These are phyloP conservation scores for Malassezia psittaci DNA, from an alignment of 1,284 basidiomycete species.

Conservation along the genomic window DNA sequence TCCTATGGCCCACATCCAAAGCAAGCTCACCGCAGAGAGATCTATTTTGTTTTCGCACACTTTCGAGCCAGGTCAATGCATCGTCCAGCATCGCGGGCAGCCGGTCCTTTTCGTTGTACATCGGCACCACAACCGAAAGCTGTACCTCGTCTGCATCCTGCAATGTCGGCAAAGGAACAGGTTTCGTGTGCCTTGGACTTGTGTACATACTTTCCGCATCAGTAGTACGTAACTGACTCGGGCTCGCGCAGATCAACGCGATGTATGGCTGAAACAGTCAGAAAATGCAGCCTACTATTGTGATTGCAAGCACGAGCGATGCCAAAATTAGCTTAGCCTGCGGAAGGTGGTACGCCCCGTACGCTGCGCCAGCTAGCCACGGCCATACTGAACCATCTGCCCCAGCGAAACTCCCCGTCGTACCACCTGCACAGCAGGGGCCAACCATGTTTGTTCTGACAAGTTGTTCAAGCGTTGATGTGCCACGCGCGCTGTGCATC, in stretches of 20 bases:
- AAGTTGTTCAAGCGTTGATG: background rate
- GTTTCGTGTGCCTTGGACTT: background rate
- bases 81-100: slow-evolving; percentile 70
- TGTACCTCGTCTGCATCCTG: slow-evolving; percentile 51
- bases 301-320: background rate
- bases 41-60: slow-evolving; percentile 25
- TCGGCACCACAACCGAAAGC: slow-evolving; percentile 72
- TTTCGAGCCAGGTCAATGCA: slow-evolving; percentile 54
- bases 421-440: slow-evolving; percentile 11
- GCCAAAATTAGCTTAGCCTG: background rate
- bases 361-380: background rate
- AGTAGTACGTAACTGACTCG: slow-evolving; percentile 3
- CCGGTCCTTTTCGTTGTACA: slow-evolving; percentile 74
- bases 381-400: slow-evolving; percentile 1
- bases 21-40: slow-evolving; percentile 11
- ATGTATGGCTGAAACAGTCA: slow-evolving; percentile 4
- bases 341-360: background rate
- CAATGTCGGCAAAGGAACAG: slow-evolving; percentile 20
- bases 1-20: background rate
- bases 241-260: slow-evolving; percentile 2
- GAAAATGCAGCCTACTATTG: background rate
- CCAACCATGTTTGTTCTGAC: slow-evolving; percentile 6
- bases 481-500: background rate
- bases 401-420: background rate
- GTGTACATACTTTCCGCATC: slow-evolving; percentile 9